phyloP scores from a whole-genome alignment of 345 rosid species.

The Eucalyptus marginata region DNA sequence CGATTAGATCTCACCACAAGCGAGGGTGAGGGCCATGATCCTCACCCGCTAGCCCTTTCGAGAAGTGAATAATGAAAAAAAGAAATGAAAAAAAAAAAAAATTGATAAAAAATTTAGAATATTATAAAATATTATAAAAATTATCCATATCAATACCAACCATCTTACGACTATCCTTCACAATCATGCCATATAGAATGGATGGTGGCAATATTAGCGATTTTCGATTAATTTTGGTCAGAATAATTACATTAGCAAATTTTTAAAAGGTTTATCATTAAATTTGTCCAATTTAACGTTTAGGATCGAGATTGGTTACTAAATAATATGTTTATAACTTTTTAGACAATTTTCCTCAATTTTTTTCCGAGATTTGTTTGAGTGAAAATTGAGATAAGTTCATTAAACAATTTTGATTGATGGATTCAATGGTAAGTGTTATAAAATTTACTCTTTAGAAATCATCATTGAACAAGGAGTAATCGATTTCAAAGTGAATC shows the following conservation, averaged over 20 bases:
- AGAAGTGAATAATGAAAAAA: not conserved
- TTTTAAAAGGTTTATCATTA: rapidly evolving
- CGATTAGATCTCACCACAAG: rapidly evolving
- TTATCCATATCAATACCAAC: rapidly evolving
- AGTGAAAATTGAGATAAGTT: not conserved
- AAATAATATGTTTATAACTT: not conserved
- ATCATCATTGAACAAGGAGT: rapidly evolving
- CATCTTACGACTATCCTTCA: not conserved
- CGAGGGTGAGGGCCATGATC: not conserved
- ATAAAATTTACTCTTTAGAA: not conserved
- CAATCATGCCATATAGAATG: rapidly evolving
- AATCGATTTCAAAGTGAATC: not conserved
- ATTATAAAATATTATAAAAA: not conserved
- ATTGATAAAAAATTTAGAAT: not conserved
- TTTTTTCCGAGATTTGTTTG: not conserved
- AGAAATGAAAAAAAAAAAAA: not conserved
- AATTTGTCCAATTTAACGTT: not conserved
- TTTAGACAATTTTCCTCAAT: rapidly evolving
- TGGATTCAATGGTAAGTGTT: not conserved
- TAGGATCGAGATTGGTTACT: rapidly evolving
- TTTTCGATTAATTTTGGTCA: rapidly evolving
- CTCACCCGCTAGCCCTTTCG: not conserved
- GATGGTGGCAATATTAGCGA: rapidly evolving
- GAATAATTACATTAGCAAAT: not conserved
- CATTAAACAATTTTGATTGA: not conserved